Conservation (phyloP, 305 asterid genomes). For the Fraxinus velutina region DNA sequence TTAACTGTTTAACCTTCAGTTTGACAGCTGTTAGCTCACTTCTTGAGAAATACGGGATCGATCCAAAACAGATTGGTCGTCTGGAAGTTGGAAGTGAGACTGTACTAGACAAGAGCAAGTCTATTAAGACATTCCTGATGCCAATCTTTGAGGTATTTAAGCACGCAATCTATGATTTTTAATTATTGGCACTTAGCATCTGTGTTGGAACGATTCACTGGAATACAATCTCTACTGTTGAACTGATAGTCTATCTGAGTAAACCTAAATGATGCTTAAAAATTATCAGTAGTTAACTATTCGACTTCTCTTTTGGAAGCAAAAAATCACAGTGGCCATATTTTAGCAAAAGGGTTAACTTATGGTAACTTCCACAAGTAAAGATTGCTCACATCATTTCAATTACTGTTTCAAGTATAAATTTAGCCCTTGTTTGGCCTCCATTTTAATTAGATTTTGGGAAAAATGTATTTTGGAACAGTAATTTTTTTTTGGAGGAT, state of each 20-base stretch:
- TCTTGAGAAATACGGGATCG: slow-evolving; percentile 75
- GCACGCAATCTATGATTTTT: slow-evolving; percentile 6
- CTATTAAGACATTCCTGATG: slow-evolving; percentile 97
- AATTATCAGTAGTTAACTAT: not conserved
- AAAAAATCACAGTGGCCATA: not conserved
- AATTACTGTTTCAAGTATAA: not conserved
- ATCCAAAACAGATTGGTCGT: slow-evolving; percentile 88
- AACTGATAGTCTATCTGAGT: not conserved
- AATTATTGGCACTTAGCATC: not conserved
- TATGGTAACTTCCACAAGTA: not conserved
- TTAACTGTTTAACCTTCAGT: slow-evolving; percentile 47
- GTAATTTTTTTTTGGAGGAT: not conserved
- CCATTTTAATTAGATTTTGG: not conserved
- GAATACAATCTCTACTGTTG: not conserved
- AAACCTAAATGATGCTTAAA: not conserved
- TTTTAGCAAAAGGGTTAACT: slow-evolving; percentile 2
- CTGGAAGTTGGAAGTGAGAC: slow-evolving; percentile 99
- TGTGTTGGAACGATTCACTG: slow-evolving; percentile 6
- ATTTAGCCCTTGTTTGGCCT: not conserved
- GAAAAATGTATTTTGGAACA: not conserved
- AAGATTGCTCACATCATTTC: not conserved
- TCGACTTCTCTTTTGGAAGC: slow-evolving; percentile 7
- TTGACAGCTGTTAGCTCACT: slow-evolving; percentile 90
- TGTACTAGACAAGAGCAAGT: slow-evolving; percentile 94
- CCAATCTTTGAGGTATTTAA: slow-evolving; percentile 83